A percentile compares a stretch with the other conserved stretches of the same genome.
phyloP scores from a whole-genome alignment of 2,329 filamentous ascomycete species.

The Trichoderma lentiforme region DNA sequence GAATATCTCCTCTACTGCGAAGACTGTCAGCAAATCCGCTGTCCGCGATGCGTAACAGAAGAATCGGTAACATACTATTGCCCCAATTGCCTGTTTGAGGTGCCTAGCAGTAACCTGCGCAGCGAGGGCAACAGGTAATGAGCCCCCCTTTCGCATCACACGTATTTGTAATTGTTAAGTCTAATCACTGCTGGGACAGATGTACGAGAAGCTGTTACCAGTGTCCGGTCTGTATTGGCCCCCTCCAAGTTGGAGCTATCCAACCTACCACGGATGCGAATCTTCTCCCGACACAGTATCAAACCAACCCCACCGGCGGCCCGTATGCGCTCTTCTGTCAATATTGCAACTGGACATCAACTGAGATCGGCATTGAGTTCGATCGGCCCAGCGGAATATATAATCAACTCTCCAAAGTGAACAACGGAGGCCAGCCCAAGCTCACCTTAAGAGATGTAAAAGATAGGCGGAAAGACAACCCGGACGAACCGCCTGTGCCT shows the following conservation, averaged over 20 bases:
- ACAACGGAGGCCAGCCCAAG: conserved; percentile 55
- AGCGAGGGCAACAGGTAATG: conserved; percentile 85
- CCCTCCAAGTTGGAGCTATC: conserved; percentile 70
- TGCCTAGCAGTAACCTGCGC: conserved; percentile 87
- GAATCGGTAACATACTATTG: conserved; percentile 96
- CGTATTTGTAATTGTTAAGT: neutral
- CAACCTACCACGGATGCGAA: conserved; percentile 52
- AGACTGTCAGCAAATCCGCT: conserved; percentile 94
- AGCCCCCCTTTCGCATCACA: neutral
- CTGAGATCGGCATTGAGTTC: conserved; percentile 86
- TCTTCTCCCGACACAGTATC: conserved; percentile 42
- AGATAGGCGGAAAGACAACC: conserved; percentile 48
- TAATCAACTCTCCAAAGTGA: conserved; percentile 70
- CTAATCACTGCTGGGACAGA: conserved; percentile 42
- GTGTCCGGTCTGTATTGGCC: conserved; percentile 83
- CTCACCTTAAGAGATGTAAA: conserved; percentile 51
- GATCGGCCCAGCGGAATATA: conserved; percentile 85
- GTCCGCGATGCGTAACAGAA: conserved; percentile 84
- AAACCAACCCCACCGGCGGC: conserved; percentile 34
- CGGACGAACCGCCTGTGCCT: conserved; percentile 35
- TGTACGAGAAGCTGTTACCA: conserved; percentile 95
- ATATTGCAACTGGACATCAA: conserved; percentile 90
- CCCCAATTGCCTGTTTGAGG: conserved; percentile 92
- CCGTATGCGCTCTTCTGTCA: conserved; percentile 80
- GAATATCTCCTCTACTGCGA: conserved; percentile 96